Evolutionary conservation across 1,284 basidiomycete genomes (phyloP).

Genomic region (Cryptococcus sp.): DNA sequence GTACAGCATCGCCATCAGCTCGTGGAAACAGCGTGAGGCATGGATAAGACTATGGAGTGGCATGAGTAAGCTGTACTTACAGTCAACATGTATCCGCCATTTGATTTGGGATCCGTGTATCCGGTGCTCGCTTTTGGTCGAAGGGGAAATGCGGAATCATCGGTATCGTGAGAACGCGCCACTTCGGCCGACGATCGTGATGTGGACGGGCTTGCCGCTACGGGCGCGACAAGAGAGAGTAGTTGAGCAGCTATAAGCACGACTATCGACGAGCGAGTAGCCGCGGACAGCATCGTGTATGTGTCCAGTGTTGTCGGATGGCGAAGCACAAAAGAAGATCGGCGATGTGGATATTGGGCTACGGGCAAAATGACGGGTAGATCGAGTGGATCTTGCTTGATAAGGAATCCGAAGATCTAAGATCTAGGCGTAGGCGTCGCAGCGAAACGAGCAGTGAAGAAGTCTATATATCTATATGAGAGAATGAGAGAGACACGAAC

Average conservation of each 20-base stretch:
- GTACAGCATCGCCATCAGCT: constrained; percentile 3
- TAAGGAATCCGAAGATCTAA: too few relatives aligned
- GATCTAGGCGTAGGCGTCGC: too few relatives aligned
- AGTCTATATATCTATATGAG: neutral
- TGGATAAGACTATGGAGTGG: neutral
- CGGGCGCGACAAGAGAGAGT: constrained; percentile 9
- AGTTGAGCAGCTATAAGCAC: constrained; percentile 20
- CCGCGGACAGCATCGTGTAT: neutral
- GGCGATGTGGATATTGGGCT: neutral
- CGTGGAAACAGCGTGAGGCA: neutral
- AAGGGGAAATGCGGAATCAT: neutral
- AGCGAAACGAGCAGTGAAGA: too few relatives aligned
- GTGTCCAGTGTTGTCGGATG: neutral
- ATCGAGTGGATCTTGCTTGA: too few relatives aligned
- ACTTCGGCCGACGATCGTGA: neutral
- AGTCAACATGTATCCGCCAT: constrained; percentile 36
- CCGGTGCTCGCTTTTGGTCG: constrained; percentile 6
- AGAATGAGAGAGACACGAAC: neutral
- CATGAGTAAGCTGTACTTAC: constrained; percentile 15
- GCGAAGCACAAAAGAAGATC: too few relatives aligned
- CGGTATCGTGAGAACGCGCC: neutral
- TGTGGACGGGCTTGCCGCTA: constrained; percentile 2
- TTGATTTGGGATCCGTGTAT: constrained; percentile 23
- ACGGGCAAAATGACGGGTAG: neutral
- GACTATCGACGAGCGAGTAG: constrained; percentile 15